Conservation (phyloP, 148 eudicot species). For the Rhododendron molle region DNA sequence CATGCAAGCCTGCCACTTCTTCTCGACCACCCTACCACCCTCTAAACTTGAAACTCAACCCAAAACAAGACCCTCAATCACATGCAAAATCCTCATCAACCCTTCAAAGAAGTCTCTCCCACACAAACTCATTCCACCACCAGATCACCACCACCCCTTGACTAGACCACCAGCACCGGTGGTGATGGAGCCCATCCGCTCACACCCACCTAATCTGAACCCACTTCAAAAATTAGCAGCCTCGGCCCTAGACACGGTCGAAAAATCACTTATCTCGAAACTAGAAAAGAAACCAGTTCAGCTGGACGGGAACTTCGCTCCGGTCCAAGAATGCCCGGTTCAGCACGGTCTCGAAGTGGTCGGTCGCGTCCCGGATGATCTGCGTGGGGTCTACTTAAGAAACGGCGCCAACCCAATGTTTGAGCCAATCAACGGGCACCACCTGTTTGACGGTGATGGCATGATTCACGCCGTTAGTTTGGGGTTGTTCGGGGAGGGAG, state of each 20-base stretch:
- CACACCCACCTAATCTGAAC: slow-evolving; percentile 17
- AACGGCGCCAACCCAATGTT: slow-evolving; percentile 58
- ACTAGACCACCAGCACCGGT: not conserved
- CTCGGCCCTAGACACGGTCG: slow-evolving; percentile 33
- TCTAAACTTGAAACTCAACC: not conserved
- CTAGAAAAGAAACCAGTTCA: slow-evolving; percentile 31
- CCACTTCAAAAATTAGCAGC: slow-evolving; percentile 40
- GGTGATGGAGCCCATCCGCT: not conserved
- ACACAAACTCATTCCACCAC: not conserved
- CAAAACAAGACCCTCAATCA: not conserved
- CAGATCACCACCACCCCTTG: not conserved
- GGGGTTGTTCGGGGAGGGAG: slow-evolving; percentile 15
- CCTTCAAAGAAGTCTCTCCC: not conserved
- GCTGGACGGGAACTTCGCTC: slow-evolving; percentile 50
- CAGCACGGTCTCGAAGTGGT: slow-evolving; percentile 31
- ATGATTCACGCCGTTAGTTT: slow-evolving; percentile 59
- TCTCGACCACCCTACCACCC: not conserved
- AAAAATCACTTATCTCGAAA: slow-evolving; percentile 18
- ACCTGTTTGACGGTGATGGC: slow-evolving; percentile 62
- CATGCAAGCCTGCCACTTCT: slow-evolving; percentile 9
- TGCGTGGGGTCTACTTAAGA: slow-evolving; percentile 45
- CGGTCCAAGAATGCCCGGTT: slow-evolving; percentile 47
- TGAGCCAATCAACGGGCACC: slow-evolving; percentile 40
- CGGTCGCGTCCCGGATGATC: slow-evolving; percentile 35
- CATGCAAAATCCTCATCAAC: slow-evolving; percentile 13